Evolutionary conservation across 2,329 filamentous ascomycete genomes (phyloP), one percentile per base, ranked within the genome.

Genomic region (Calcarisporium arbuscula): DNA sequence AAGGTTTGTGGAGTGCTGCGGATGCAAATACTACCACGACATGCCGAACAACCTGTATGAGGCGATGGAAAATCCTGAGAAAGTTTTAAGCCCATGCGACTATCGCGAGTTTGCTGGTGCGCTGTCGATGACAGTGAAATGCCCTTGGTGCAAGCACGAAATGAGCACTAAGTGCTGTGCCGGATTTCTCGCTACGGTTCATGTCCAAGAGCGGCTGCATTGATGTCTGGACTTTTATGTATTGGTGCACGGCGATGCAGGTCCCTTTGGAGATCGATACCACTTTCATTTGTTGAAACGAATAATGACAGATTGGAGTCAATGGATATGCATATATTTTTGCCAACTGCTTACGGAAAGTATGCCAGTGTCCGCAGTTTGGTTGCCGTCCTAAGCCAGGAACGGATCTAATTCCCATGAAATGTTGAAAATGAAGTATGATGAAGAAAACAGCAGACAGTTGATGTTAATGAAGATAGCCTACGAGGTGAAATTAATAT

Each of bases 161-260:
- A 85, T 86, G 80, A 79, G 67, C 44, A 80, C 71, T 11, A 62
- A 60, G 38, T 86, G 82, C 57, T 86, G 82, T 52, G 70, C 79
- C 9, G 81, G 80, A 7, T 81, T 81, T 59, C 74, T 77, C 9
- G 76, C 81, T 2, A 67, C 80, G 28, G 72, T 86, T 5, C 74
- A 80, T 41, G 60, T 85, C 47, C 74, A 74, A 48, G 78, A 85
- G 54, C 72, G 73, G 40, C 52, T 81, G 32, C 75, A 80, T 48
- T 67, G 28, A 50, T 25, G 9, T 9, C n/a, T 9, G n/a, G n/a
- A 25, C 11, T 19, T 12, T n/a, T 32, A 18, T 25, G 14, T 19
- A 10, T 11, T 27, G 9, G 26, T 28, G 11, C 6, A 25, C 21
- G 22, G 21, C 12, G 31, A 25, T 33, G 18, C 21, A 16, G 21